A percentile compares a stretch with the other conserved stretches of the same genome.
These are phyloP conservation scores for Lachnellula occidentalis DNA, from an alignment of 2,329 filamentous ascomycete species.

Conservation along the genomic window DNA sequence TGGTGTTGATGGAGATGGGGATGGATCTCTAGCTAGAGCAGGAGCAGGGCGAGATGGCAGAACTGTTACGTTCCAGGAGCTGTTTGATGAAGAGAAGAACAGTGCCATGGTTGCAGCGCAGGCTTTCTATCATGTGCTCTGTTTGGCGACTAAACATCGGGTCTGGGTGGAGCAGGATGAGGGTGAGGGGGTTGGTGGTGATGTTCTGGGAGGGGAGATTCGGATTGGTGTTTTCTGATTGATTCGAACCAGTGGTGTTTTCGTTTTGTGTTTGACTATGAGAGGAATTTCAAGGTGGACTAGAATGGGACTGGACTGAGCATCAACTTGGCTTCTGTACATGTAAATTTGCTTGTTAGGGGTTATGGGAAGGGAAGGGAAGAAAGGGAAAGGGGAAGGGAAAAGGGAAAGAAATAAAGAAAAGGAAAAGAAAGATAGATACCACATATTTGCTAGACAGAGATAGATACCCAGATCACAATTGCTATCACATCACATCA, in stretches of 20 bases:
- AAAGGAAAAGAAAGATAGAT: too few species aligned
- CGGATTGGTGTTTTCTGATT: slow-evolving; percentile 21
- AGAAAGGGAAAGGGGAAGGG: too few species aligned
- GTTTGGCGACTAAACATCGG: slow-evolving; percentile 60
- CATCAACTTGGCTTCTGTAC: too few species aligned
- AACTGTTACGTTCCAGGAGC: slow-evolving; percentile 58
- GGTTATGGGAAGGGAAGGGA: too few species aligned
- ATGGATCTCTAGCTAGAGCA: slow-evolving; percentile 7
- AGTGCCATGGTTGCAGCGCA: slow-evolving; percentile 63
- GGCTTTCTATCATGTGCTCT: slow-evolving; percentile 69
- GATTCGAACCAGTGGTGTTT: too few species aligned
- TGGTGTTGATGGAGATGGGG: slow-evolving; percentile 8
- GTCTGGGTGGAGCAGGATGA: slow-evolving; percentile 55
- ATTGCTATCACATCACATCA: neutral
- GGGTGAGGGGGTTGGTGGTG: slow-evolving; percentile 5
- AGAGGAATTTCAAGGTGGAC: neutral
- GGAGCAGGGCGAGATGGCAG: neutral
- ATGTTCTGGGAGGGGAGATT: slow-evolving; percentile 22
- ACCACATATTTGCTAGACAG: too few species aligned
- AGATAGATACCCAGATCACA: neutral
- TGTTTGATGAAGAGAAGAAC: slow-evolving; percentile 53
- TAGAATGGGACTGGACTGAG: too few species aligned
- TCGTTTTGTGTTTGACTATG: neutral
- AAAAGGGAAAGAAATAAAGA: too few species aligned
- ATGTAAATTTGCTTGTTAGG: too few species aligned